Percentiles rank a stretch among this genome's conserved stretches.
phyloP scores from a whole-genome alignment of 176 grass and related monocot species.

The Oryza glaberrima region DNA sequence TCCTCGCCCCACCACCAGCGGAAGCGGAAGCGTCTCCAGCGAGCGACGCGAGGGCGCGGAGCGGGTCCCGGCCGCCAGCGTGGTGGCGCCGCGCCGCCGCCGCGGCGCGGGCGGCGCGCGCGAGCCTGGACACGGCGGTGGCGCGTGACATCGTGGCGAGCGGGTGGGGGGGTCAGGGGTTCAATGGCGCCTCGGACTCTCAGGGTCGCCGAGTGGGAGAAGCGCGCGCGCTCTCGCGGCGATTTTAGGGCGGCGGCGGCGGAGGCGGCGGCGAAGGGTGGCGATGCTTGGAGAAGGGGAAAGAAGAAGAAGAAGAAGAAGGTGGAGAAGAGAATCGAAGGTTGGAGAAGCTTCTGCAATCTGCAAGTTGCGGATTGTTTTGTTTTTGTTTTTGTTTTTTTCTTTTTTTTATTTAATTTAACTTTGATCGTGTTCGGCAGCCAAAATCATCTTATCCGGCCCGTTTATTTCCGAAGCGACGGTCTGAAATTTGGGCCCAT shows the following conservation, averaged over 20 bases:
- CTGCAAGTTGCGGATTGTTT: not conserved
- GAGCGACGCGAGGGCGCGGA: slow-evolving; percentile 19
- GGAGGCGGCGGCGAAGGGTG: not conserved
- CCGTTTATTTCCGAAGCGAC: not conserved
- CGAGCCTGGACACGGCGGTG: slow-evolving; percentile 45
- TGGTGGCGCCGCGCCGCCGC: slow-evolving; percentile 29
- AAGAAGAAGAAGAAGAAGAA: slow-evolving; percentile 49
- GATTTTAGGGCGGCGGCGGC: not conserved
- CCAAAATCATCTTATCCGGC: not conserved
- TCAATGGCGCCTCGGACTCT: not conserved
- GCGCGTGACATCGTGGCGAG: slow-evolving; percentile 10
- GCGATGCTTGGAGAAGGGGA: slow-evolving; percentile 61
- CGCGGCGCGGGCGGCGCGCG: slow-evolving; percentile 36
- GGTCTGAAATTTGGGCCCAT: not conserved
- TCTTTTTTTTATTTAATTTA: no score
- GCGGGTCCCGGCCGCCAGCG: not conserved
- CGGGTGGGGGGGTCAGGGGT: slow-evolving; percentile 38
- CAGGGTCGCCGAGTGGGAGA: not conserved
- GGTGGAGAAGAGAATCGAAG: slow-evolving; percentile 27
- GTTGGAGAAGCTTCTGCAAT: slow-evolving; percentile 39
- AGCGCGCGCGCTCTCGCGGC: not conserved
- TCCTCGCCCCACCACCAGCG: not conserved
- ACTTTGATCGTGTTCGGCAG: no score
- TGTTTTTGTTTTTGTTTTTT: no score
- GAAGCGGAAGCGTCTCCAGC: not conserved